These are phyloP conservation scores for Exophiala lecanii-corni DNA, from an alignment of 2,329 filamentous ascomycete species.

Conservation along the genomic window DNA sequence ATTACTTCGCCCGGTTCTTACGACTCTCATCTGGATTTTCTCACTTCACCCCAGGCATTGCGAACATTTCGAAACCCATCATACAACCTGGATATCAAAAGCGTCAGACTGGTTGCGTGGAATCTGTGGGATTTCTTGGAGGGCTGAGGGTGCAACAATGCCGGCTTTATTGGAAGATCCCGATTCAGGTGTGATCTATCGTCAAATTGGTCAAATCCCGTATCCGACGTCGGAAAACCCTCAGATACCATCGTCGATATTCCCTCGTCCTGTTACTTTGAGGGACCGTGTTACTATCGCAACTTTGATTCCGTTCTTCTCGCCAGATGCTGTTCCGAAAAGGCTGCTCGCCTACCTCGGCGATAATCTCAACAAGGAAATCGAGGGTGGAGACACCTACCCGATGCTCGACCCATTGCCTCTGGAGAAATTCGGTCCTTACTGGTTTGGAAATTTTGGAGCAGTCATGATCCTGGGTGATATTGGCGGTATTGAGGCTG, in stretches of 20 bases:
- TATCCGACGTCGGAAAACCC: conserved; percentile 60
- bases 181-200: conserved; percentile 63
- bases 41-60: neutral
- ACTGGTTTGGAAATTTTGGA: conserved; percentile 90
- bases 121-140: neutral
- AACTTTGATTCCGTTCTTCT: conserved; percentile 76
- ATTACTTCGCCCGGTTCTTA: conserved; percentile 3
- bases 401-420: conserved; percentile 76
- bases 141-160: conserved; percentile 45
- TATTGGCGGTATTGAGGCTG: conserved; percentile 59
- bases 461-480: conserved; percentile 82
- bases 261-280: conserved; percentile 72
- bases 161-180: conserved; percentile 77
- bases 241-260: conserved; percentile 63
- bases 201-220: conserved; percentile 61
- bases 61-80: neutral
- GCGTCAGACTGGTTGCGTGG: neutral
- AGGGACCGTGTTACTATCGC: conserved; percentile 79
- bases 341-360: conserved; percentile 72
- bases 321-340: conserved; percentile 68
- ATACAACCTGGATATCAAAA: neutral
- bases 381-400: conserved; percentile 87
- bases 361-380: conserved; percentile 82
- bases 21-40: neutral
- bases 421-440: conserved; percentile 68